phyloP scores from a whole-genome alignment of 345 rosid species.

The Stellera chamaejasme region DNA sequence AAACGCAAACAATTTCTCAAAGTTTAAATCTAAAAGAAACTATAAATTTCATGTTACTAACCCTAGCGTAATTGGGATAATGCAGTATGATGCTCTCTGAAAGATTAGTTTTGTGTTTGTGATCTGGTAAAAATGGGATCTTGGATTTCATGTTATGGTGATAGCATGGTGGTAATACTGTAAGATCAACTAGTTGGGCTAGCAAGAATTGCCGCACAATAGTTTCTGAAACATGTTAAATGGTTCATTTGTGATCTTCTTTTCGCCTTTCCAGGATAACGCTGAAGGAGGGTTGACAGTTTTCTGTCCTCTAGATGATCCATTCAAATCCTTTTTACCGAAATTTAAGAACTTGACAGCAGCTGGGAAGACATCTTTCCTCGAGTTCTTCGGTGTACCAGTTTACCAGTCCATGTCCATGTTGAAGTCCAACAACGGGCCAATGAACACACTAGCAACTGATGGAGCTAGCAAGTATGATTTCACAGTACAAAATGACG shows the following conservation, averaged over 20 bases:
- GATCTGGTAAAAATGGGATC: not conserved
- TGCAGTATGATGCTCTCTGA: too few relatives aligned
- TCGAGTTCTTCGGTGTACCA: slow-evolving; percentile 72
- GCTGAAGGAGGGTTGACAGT: slow-evolving; percentile 87
- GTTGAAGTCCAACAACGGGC: slow-evolving; percentile 83
- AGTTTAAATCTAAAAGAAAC: too few relatives aligned
- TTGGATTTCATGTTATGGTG: not conserved
- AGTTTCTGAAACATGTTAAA: not conserved
- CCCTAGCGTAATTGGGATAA: too few relatives aligned
- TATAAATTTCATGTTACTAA: too few relatives aligned
- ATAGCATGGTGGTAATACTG: not conserved
- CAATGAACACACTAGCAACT: slow-evolving; percentile 88
- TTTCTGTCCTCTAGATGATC: slow-evolving; percentile 86
- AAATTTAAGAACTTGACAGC: slow-evolving; percentile 77
- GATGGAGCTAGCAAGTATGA: slow-evolving; percentile 73
- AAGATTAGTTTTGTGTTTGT: not conserved
- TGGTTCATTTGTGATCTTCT: not conserved
- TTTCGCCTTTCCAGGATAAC: slow-evolving; percentile 38
- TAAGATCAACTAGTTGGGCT: too few relatives aligned
- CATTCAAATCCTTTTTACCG: slow-evolving; percentile 75
- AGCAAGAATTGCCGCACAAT: too few relatives aligned
- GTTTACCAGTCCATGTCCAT: slow-evolving; percentile 59
- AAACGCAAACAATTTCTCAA: too few relatives aligned
- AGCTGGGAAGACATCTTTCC: slow-evolving; percentile 52
- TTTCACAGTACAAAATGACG: slow-evolving; percentile 80